Evolutionary conservation across 2,329 filamentous ascomycete genomes (phyloP), one percentile per base, ranked within the genome.

Genomic region (Nigrospora sphaerica): DNA sequence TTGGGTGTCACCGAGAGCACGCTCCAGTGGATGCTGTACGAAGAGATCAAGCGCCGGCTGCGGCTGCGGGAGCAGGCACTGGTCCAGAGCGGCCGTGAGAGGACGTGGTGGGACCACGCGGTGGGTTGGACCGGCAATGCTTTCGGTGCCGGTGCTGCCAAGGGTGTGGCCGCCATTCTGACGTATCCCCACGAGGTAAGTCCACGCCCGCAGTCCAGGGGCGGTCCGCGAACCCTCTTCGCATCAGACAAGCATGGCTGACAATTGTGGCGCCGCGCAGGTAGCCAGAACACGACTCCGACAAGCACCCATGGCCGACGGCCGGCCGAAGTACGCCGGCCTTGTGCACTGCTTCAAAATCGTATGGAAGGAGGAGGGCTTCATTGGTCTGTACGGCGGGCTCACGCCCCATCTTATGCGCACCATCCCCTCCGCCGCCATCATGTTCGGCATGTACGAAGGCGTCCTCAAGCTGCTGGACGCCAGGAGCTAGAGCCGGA

Each of bases 391-490:
- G 51, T 97, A 96, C 62, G 91, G 92, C 46, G 91, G 91, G 16
- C 74, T 97, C 59, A 95, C 91, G 13, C 90, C 92, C 40, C 92
- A 97, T 63, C 80, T 97, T 58, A 80, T 96, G 67, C 79, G 91
- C 51, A 91, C 91, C 7, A 91, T 96, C 6, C 92, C 92, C 1
- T 93, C 87, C 56, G 90, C 92, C 9, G 90, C 88, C 55, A 95
- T 97, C 64, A 96, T 95, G 87, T 95, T 96, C 65, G 90, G 89
- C 66, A 93, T 93, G 73, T 95, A 81, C 59, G 78, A 81, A 60
- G 75, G 70, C 46, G 80, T 81, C 38, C 64, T 81, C 16, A 62
- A 60, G 40, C 43, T 64, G 2, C 54, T 63, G 13, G 58, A 54
- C 42, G 49, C 56, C 11, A 61, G 60, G 58, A 61, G 56, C 49